These are phyloP conservation scores for Secale cereale DNA, from an alignment of 176 grass and related monocot genomes.

Conservation along the genomic window DNA sequence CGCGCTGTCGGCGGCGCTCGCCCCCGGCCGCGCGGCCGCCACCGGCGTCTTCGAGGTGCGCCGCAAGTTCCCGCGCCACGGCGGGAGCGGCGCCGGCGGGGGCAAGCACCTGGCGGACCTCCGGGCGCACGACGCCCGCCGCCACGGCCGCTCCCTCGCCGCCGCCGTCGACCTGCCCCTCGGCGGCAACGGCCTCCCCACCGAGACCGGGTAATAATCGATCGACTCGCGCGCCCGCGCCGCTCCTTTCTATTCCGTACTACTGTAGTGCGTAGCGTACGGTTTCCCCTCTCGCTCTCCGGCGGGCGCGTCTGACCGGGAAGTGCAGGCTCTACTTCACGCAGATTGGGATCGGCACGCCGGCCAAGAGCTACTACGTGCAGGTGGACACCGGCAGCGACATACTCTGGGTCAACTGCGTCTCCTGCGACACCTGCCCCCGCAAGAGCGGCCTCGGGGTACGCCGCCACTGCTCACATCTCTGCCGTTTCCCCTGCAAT, in stretches of 20 bases:
- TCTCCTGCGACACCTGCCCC: slow-evolving; percentile 74
- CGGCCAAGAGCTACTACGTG: slow-evolving; percentile 80
- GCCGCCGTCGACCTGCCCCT: slow-evolving; percentile 59
- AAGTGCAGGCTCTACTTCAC: slow-evolving; percentile 77
- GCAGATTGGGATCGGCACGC: slow-evolving; percentile 69
- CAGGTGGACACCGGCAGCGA: slow-evolving; percentile 99
- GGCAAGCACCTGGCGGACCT: slow-evolving; percentile 28
- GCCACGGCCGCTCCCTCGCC: slow-evolving; percentile 51
- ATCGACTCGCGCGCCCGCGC: neutral
- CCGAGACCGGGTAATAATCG: slow-evolving; percentile 42
- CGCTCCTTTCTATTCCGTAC: neutral
- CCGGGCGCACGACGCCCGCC: slow-evolving; percentile 48
- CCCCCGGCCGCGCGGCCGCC: slow-evolving; percentile 1
- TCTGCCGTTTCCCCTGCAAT: neutral
- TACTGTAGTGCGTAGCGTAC: neutral
- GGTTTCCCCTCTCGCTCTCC: neutral
- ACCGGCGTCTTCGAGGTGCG: slow-evolving; percentile 69
- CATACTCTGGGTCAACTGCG: slow-evolving; percentile 93
- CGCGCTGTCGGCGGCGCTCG: slow-evolving; percentile 26
- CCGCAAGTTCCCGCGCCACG: slow-evolving; percentile 58
- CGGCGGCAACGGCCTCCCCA: slow-evolving; percentile 81
- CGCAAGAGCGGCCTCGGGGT: slow-evolving; percentile 86
- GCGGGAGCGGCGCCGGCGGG: neutral
- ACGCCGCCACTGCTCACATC: neutral
- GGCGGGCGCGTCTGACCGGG: neutral